Evolutionary conservation across 2,329 filamentous ascomycete species (phyloP), one percentile per base, ranked within the genome.

Genomic region (Hypoxylon sp.): DNA sequence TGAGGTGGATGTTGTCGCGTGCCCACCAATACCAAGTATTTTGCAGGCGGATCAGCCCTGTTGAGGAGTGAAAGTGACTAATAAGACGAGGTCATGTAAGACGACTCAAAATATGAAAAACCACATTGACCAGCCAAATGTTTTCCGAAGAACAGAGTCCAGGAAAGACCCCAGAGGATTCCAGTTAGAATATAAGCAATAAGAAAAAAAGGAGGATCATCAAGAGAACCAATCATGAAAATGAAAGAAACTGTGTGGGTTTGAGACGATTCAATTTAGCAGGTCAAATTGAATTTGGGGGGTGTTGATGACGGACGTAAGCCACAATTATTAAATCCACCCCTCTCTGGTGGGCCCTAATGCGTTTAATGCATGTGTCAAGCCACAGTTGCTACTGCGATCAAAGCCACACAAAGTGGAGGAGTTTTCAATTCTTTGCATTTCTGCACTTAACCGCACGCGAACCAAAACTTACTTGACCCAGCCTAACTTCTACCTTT

Each of bases 121-220:
- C 9, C 30, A 48, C 17, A 46, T 13, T 48, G 53, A 23, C 11
- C 9, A 53, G 49, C 19, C 41, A 53, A 19, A 36, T n/a, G 21
- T 60, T 50, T 17, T 43, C 28, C 25, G 7, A 51, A 43, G n/a
- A 60, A n/a, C 11, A 19, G 23, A 45, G 7, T 25, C 21, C 21
- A 38, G 17, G 41, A 21, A 30, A 57, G 21, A 11, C 28, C 21
- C 13, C 14, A 59, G 28, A 48, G 19, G 30, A 17, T 52, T 46
- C 32, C 30, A 60, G 46, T 21, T 34, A n/a, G 30, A 51, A 63
- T 17, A 53, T 53, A 53, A 32, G 17, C 0, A 32, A 48, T 30
- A 50, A 45, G 34, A 45, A 30, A 60, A 69, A 65, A 66, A 61
- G 67, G 61, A 67, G 64, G 65, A 65, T 65, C 61, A 60, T 38